Evolutionary conservation across 192 early-diverging fungal species (phyloP), one percentile per base, ranked within the genome.

Genomic region (Backusella luteola): DNA sequence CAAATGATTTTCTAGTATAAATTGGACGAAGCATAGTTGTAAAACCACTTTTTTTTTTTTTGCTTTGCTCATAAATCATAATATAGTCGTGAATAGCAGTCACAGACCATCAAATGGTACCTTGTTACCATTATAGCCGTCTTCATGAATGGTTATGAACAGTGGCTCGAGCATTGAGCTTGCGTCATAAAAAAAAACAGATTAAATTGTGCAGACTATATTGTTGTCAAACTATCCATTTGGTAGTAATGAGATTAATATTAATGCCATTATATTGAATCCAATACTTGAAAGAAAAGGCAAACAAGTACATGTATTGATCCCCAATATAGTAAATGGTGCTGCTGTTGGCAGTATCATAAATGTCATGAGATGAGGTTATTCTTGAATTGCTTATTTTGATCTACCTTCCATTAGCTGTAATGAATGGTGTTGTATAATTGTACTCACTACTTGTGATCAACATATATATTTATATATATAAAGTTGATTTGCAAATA

Each of bases 11-110:
- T 34, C 63, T 41, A n/a, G 66, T 75, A 41, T 75, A 75, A 67
- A 67, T 12, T 42, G 74, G 74, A 32, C 74, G 36, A 67, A 75
- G 59, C 74, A 75, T 75, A n/a, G 32, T 63, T 8, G n/a, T 23
- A 35, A 71, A 21, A 56, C 7, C 53, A 49, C 21, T 0, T 14
- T 3, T 4, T 21, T 44, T 15, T 42, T 14, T 44, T 29, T 42
- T 32, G 32, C n/a, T 26, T 46, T 17, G 49, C 7, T 32, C 41
- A 44, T 29, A 71, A 71, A 38, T 23, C 11, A 15, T 44, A 44
- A 14, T 0, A 14, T 44, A 6, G 15, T 44, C 12, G 11, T 11
- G 1, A 17, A 44, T 17, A 44, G 15, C 42, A 44, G 42, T 44
- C 42, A 44, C 42, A 3, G 0, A 44, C 0, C 4, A 17, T 44